phyloP scores from a whole-genome alignment of 495 filamentous ascomycete genomes.

The Aspergillus baeticus region DNA sequence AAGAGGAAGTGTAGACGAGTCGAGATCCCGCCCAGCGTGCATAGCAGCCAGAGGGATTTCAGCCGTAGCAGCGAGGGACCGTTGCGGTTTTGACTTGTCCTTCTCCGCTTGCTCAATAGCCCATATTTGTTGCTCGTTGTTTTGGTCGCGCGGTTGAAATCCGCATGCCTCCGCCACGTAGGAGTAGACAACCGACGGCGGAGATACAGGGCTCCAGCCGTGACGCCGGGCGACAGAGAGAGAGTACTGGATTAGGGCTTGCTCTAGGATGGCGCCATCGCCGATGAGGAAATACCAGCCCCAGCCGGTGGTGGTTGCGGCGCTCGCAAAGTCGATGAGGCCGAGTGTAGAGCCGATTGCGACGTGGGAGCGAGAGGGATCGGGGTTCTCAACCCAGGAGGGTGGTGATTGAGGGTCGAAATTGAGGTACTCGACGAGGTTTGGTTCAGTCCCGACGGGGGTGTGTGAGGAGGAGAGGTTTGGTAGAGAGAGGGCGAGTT shows the following conservation, averaged over 20 bases:
- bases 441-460: constrained; percentile 63
- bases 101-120: constrained; percentile 65
- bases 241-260: constrained; percentile 86
- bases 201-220: constrained; percentile 75
- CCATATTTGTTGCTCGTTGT: constrained; percentile 92
- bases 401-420: constrained; percentile 59
- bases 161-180: constrained; percentile 89
- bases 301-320: constrained; percentile 81
- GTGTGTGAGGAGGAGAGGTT: constrained; percentile 79
- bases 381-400: constrained; percentile 45
- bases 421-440: constrained; percentile 70
- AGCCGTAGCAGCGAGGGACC: constrained; percentile 79
- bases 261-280: constrained; percentile 86
- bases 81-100: constrained; percentile 59
- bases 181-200: constrained; percentile 87
- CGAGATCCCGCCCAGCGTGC: constrained; percentile 70
- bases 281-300: constrained; percentile 95
- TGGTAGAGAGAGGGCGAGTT: constrained; percentile 75
- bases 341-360: constrained; percentile 78
- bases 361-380: constrained; percentile 64
- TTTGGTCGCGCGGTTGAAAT: constrained; percentile 87
- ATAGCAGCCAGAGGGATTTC: constrained; percentile 94
- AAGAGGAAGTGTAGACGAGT: constrained; percentile 62
- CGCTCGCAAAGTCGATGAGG: constrained; percentile 80
- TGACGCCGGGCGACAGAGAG: constrained; percentile 63